A percentile compares a stretch with the other conserved stretches of the same genome.
Evolutionary conservation across 768 basidiomycete genomes (phyloP).

Genomic region (Xerocomus potaroensis): DNA sequence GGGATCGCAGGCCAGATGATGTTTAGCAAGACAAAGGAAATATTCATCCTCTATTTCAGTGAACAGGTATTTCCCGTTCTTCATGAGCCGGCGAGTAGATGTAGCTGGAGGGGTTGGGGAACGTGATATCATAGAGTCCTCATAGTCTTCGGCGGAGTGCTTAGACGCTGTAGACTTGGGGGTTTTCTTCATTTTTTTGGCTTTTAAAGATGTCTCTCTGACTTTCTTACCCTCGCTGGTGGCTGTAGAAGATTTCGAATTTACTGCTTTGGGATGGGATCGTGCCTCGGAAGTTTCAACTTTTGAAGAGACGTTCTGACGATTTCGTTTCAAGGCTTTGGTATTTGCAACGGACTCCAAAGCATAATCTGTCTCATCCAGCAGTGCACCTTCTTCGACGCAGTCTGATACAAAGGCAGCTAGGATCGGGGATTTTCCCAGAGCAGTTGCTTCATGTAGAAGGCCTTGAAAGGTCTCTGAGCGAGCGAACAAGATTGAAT

Average conservation of each 20-base stretch:
- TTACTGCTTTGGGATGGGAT: conserved; percentile 2
- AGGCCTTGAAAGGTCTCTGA: conserved; percentile 51
- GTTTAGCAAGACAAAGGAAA: conserved; percentile 38
- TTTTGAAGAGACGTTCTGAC: conserved; percentile 13
- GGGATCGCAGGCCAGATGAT: conserved; percentile 48
- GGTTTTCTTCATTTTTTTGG: conserved; percentile 9
- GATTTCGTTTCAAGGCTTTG: conserved; percentile 24
- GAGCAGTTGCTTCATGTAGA: conserved; percentile 30
- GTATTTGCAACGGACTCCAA: conserved; percentile 31
- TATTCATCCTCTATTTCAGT: conserved; percentile 51
- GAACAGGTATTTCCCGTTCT: conserved; percentile 39
- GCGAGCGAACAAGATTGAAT: conserved; percentile 50
- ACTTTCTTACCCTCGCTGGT: conserved; percentile 1
- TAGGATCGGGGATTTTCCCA: conserved; percentile 45
- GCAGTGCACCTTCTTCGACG: conserved; percentile 37
- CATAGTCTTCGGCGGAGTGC: neutral
- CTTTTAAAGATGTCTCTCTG: conserved; percentile 3
- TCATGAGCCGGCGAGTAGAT: conserved; percentile 25
- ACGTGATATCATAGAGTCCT: conserved; percentile 6
- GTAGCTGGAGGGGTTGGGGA: conserved; percentile 48
- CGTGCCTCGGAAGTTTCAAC: conserved; percentile 8
- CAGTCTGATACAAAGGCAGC: conserved; percentile 53
- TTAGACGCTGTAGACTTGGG: neutral
- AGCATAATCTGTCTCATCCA: conserved; percentile 44
- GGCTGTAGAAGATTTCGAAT: conserved; percentile 5